Conservation (phyloP, 202 grass and related monocot genomes). For the Zizania palustris region DNA sequence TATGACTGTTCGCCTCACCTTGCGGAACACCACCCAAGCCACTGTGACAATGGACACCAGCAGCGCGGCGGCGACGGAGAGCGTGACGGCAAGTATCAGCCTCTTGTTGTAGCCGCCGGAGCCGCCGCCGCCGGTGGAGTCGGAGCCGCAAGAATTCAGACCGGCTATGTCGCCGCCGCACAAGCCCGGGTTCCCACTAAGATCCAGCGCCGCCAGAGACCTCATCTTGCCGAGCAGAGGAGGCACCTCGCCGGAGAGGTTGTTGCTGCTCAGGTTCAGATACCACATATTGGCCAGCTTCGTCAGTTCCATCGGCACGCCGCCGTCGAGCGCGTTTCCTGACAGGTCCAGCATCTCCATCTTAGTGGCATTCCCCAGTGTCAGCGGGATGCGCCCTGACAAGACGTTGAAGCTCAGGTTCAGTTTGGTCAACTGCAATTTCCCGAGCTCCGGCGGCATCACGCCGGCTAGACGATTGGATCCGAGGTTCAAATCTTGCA, state of each 20-base stretch:
- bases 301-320: constrained; percentile 50
- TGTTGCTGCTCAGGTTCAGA: constrained; percentile 69
- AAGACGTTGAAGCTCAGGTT: constrained; percentile 59
- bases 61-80: constrained; percentile 34
- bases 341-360: constrained; percentile 63
- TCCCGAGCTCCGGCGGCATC: constrained; percentile 54
- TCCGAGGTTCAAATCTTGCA: constrained; percentile 57
- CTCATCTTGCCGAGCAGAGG: constrained; percentile 59
- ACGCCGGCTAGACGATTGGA: constrained; percentile 51
- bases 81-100: constrained; percentile 34
- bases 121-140: neutral
- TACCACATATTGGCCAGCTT: constrained; percentile 42
- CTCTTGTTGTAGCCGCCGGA: constrained; percentile 30
- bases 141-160: constrained; percentile 45
- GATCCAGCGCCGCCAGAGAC: constrained; percentile 52
- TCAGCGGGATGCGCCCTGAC: constrained; percentile 43
- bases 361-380: constrained; percentile 22
- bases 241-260: constrained; percentile 57
- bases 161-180: constrained; percentile 67
- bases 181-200: constrained; percentile 63
- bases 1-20: neutral
- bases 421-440: constrained; percentile 50
- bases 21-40: constrained; percentile 13
- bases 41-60: constrained; percentile 10
- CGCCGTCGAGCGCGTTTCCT: constrained; percentile 48